Evolutionary conservation across 257 asterid genomes (phyloP), one percentile per base, ranked within the genome.

Genomic region (Ilex asprella): DNA sequence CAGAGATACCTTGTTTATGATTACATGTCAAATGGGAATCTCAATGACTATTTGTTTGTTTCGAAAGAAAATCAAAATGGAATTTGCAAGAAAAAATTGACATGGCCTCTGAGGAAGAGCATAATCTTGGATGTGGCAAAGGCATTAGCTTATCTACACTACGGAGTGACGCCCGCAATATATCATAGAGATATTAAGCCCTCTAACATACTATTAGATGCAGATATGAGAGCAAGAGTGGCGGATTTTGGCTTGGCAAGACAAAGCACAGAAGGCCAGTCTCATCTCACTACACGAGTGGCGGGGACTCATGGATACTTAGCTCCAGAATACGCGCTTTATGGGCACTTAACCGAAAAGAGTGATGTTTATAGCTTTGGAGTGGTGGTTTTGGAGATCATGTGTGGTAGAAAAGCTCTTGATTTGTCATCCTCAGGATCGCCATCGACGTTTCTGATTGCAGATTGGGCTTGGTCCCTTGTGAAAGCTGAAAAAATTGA

Each of bases 361-460:
- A 82, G 89, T 21, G 89, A 85, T 21, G 82, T 85, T 15, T 85
- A 85, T 29, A 85, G 89, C 62, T 85, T 85, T 7, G 89, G 94
- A 9, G 65, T 85, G 31, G 78, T 82, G 57, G 58, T 85, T 57
- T 76, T 85, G 7, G 89, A 82, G 59, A 69, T 75, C 8, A 71
- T 85, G 86, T 75, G 86, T 14, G 85, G 89, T 12, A 73, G 81
- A 61, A 82, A 73, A 70, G 94, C 76, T 1, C 74, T 82, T 2
- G 85, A 74, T 56, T 52, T 78, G 8, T 64, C 78, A 15, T 49
- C 78, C 2, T 56, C 63, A 1, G 66, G 55, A 43, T 39, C 61
- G 16, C 32, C 76, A 5, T 43, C 43, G 6, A 44, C 68, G 27
- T 43, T 77, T 16, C 46, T 86, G 76, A 72, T 86, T 16, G 79